Base-by-base conservation (phyloP, 192 early-diverging fungal species). In the Entomortierella lignicola region DNA sequence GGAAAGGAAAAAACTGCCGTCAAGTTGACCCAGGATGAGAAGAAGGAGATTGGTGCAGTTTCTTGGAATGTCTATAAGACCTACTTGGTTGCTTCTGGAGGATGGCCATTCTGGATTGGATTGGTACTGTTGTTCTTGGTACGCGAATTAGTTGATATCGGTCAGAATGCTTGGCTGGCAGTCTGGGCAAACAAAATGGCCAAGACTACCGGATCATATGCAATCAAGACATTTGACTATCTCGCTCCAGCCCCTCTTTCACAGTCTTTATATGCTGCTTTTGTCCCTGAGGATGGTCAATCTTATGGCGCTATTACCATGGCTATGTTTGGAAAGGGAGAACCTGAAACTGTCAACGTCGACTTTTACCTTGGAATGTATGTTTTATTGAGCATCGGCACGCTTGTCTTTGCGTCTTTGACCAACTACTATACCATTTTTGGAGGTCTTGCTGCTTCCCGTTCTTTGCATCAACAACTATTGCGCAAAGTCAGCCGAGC, bases 11-110 rank as follows among this genome's bases (percentile, higher is more conserved):
- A 74, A 63, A 80, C 63, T 0, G 48, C 83, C 60, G 86, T 86
- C n/a, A 82, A 89, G 66, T 82, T 98, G 44, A 94, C 95, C 44
- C 79, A 90, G 50, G 93, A 94, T 11, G 98, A 99, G 77, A 92
- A 94, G 73, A 88, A 90, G 57, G 92, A 90, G 17, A 86, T 89
- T 11, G 98, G 98, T 0, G 85, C 87, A 55, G 97, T 99, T 56
- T 81, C 85, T 30, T 86, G 81, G 21, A 57, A 73, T 8, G 91
- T 98, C 17, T 99, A 96, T 88, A 72, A 91, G 25, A 82, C 85
- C 18, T 99, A 98, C 72, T 82, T 92, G 60, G 63, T 75, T 23
- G 91, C 90, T 29, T 90, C 91, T 31, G 93, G 93, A 26, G 81
- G 88, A n/a, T 80, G 65, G 56, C 66, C 79, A 55, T 89, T 87